A percentile compares a stretch with the other conserved stretches of the same genome.
Evolutionary conservation across 441 rosid species (phyloP).

Genomic region (Adansonia grandidieri): DNA sequence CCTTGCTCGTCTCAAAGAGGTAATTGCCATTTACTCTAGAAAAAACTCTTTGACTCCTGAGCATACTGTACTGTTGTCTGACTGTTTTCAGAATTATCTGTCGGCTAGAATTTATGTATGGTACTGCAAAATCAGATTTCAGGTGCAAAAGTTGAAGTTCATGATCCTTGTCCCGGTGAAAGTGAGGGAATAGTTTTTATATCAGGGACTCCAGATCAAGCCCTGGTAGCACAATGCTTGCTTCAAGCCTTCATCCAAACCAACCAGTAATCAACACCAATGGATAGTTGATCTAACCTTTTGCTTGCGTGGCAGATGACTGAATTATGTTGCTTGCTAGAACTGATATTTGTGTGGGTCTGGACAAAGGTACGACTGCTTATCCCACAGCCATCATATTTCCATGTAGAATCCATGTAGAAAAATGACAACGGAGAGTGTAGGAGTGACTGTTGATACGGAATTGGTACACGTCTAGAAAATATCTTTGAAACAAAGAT

Average conservation of each 20-base stretch:
- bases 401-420: background rate
- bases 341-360: background rate
- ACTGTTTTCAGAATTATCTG: background rate
- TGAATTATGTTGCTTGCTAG: background rate
- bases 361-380: background rate
- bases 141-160: slow-evolving; percentile 50
- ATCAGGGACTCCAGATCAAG: slow-evolving; percentile 55
- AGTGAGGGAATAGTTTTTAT: slow-evolving; percentile 47
- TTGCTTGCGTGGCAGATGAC: background rate
- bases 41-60: background rate
- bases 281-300: background rate
- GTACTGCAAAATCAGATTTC: slow-evolving; percentile 40
- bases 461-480: background rate
- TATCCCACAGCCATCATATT: background rate
- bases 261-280: slow-evolving; percentile 20
- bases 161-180: slow-evolving; percentile 40
- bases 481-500: background rate
- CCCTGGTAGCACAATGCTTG: slow-evolving; percentile 55
- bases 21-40: slow-evolving; percentile 17
- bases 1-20: slow-evolving; percentile 48
- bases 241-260: slow-evolving; percentile 50
- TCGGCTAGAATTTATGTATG: background rate
- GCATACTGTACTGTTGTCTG: background rate
- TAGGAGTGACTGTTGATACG: background rate
- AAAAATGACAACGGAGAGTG: background rate